A percentile compares a stretch with the other conserved stretches of the same genome.
Evolutionary conservation across 257 asterid species (phyloP).

Genomic region (Nicotiana knightiana): DNA sequence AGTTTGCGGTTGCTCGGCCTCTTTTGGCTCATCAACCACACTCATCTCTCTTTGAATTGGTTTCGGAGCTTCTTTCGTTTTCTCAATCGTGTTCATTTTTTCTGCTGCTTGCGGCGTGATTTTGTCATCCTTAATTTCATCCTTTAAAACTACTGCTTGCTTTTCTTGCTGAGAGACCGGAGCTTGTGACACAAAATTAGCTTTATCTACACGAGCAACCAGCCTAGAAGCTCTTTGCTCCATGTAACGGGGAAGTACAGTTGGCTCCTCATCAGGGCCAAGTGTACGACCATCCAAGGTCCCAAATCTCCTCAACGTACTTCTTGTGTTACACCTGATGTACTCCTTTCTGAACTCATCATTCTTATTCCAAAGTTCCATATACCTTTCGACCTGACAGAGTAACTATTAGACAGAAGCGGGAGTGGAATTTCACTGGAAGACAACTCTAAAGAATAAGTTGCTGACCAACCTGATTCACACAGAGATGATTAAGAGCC

Average conservation of each 20-base stretch:
- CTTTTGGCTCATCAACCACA: slow-evolving; percentile 24
- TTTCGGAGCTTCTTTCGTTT: slow-evolving; percentile 13
- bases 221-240: slow-evolving; percentile 33
- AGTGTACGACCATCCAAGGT: slow-evolving; percentile 87
- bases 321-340: slow-evolving; percentile 48
- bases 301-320: slow-evolving; percentile 74
- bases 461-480: slow-evolving; percentile 45
- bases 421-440: neutral
- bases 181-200: slow-evolving; percentile 21
- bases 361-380: slow-evolving; percentile 71
- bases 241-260: slow-evolving; percentile 39
- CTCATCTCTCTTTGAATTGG: slow-evolving; percentile 23
- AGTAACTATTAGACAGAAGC: neutral
- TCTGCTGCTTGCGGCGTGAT: slow-evolving; percentile 21
- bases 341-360: slow-evolving; percentile 69
- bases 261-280: slow-evolving; percentile 77
- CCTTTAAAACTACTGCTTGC: slow-evolving; percentile 25
- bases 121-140: slow-evolving; percentile 11
- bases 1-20: slow-evolving; percentile 33
- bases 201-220: slow-evolving; percentile 25
- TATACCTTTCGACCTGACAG: slow-evolving; percentile 53
- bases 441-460: neutral
- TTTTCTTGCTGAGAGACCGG: slow-evolving; percentile 28
- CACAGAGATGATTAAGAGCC: slow-evolving; percentile 51
- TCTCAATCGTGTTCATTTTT: slow-evolving; percentile 24